Base-by-base conservation (phyloP, 176 grass and related monocot species). In the Rhynchospora breviuscula region DNA sequence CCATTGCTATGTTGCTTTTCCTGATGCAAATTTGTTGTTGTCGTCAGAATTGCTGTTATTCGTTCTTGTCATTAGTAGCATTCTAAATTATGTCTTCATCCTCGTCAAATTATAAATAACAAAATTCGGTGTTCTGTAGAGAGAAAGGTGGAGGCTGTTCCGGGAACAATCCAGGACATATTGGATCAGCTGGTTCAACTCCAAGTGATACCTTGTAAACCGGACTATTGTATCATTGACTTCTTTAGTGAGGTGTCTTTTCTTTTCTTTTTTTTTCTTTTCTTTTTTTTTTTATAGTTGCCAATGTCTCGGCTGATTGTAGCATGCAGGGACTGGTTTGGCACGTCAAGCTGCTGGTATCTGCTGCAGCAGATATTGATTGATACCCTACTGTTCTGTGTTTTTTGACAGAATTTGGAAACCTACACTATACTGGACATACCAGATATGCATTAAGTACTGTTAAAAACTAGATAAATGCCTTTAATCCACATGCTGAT, bases 141-240 rank as follows among this genome's bases (percentile, higher is more conserved):
- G 56, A 83, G 79, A 84, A 99, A 83, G 85, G 89, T 93, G 62
- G 96, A 90, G 22, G 83, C 82, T 29, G 52, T 99, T 91, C 96
- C 96, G 81, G 90, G 59, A 23, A 19, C 92, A 62, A 68, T 99
- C 83, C 79, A 88, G 63, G 91, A 90, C 81, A 75, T 99, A 9
- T 85, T 99, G 88, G 91, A 95, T 87, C 68, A 79, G 57, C 90
- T 95, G 69, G 79, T 82, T 89, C 76, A 84, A 67, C 77, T 83
- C 59, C 91, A 90, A 86, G 84, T 95, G 81, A 63, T 93, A 80
- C 52, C 91, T 78, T 65, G 75, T 74, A 95, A 93, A 71, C 96
- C 96, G 83, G 96, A 99, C 76, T 99, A 93, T 93, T 99, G 93
- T 82, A 71, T 92, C 74, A 81, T 99, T 6, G 96, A 99, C 80